Conservation (phyloP, 257 asterid genomes). For the Linderniella brevidens region DNA sequence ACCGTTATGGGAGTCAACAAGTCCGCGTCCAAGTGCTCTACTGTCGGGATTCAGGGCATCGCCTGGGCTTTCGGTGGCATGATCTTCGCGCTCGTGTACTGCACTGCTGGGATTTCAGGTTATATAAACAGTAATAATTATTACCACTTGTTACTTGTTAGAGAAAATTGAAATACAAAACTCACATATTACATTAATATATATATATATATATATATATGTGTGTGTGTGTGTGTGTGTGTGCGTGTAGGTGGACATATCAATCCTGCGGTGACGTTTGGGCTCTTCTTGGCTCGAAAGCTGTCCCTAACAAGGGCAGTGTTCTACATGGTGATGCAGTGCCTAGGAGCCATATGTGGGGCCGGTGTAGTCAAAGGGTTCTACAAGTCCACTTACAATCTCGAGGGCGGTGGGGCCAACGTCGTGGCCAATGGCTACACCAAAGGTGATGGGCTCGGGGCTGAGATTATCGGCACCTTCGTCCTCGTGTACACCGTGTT, state of each 20-base stretch:
- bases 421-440: conserved; percentile 22
- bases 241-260: conserved; percentile 37
- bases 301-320: conserved; percentile 22
- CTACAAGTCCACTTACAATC: conserved; percentile 16
- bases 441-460: conserved; percentile 31
- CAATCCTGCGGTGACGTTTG: conserved; percentile 29
- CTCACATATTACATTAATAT: too few species aligned
- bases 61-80: conserved; percentile 45
- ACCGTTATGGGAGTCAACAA: conserved; percentile 32
- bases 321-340: conserved; percentile 28
- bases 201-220: too few species aligned
- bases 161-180: too few species aligned
- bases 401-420: conserved; percentile 34
- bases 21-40: conserved; percentile 21
- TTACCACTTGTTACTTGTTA: too few species aligned
- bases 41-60: conserved; percentile 36
- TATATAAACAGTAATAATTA: too few species aligned
- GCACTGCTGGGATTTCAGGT: conserved; percentile 39
- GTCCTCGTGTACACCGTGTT: conserved; percentile 29
- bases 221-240: too few species aligned
- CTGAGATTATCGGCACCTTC: conserved; percentile 27
- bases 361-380: conserved; percentile 32
- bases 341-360: conserved; percentile 28
- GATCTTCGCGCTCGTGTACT: conserved; percentile 38
- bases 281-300: conserved; percentile 26